A percentile compares a stretch with the other conserved stretches of the same genome.
These are phyloP conservation scores for Panaeolus papilionaceus DNA, from an alignment of 768 basidiomycete species.

Conservation along the genomic window DNA sequence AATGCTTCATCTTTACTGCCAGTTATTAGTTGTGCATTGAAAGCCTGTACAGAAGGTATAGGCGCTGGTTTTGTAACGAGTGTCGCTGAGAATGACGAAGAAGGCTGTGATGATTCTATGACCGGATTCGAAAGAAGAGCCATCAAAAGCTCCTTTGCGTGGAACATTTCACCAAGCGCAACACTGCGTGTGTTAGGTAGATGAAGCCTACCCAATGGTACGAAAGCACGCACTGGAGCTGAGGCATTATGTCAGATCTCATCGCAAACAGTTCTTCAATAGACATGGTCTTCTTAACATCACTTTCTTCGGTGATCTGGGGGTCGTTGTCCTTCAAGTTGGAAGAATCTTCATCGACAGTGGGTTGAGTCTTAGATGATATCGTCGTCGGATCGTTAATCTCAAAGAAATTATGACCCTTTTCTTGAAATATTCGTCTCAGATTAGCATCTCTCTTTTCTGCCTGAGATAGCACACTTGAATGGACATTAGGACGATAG, in stretches of 20 bases:
- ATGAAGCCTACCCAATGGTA: background rate
- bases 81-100: slow-evolving; percentile 58
- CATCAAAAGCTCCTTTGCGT: slow-evolving; percentile 73
- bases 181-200: slow-evolving; percentile 47
- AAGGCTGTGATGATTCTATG: slow-evolving; percentile 33
- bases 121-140: slow-evolving; percentile 53
- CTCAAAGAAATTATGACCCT: slow-evolving; percentile 80
- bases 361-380: slow-evolving; percentile 22
- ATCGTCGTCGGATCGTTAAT: slow-evolving; percentile 24
- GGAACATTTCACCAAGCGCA: slow-evolving; percentile 81
- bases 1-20: slow-evolving; percentile 85
- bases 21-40: slow-evolving; percentile 73
- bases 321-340: slow-evolving; percentile 29
- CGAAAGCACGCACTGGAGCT: slow-evolving; percentile 66
- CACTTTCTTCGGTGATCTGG: slow-evolving; percentile 35
- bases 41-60: slow-evolving; percentile 70
- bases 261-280: slow-evolving; percentile 76
- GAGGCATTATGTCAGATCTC: slow-evolving; percentile 73
- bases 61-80: slow-evolving; percentile 70
- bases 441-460: slow-evolving; percentile 70
- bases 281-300: slow-evolving; percentile 60
- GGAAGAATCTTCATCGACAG: slow-evolving; percentile 25
- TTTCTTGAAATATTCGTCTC: slow-evolving; percentile 72
- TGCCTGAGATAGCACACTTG: slow-evolving; percentile 61
- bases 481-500: slow-evolving; percentile 22